These are phyloP conservation scores for Kodamaea laetipori DNA, from an alignment of 805 yeast genomes.

Conservation along the genomic window DNA sequence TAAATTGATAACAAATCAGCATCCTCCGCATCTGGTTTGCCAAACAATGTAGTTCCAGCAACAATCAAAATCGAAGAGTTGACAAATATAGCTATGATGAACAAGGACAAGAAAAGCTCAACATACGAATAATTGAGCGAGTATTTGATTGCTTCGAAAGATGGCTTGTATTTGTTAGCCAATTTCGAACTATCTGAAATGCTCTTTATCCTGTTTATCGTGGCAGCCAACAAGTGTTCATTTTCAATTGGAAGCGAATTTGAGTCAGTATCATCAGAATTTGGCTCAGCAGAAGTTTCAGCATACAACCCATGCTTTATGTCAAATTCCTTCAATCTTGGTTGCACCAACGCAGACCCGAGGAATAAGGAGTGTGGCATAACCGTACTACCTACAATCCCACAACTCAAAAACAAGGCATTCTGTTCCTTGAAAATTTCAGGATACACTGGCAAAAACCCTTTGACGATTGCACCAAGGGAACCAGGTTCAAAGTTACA, in stretches of 20 bases:
- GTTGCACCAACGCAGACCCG: constrained; percentile 47
- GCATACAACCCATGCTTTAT: constrained; percentile 30
- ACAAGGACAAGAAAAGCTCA: constrained; percentile 43
- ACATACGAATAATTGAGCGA: constrained; percentile 43
- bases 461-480: constrained; percentile 54
- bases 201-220: constrained; percentile 22
- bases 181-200: constrained; percentile 35
- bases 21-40: constrained; percentile 47
- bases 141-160: constrained; percentile 43
- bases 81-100: constrained; percentile 46
- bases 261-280: constrained; percentile 8
- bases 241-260: constrained; percentile 1
- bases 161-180: constrained; percentile 39
- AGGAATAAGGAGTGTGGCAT: constrained; percentile 50
- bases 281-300: constrained; percentile 12
- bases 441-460: constrained; percentile 61
- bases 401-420: constrained; percentile 47
- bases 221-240: constrained; percentile 18
- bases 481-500: constrained; percentile 54
- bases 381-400: constrained; percentile 49
- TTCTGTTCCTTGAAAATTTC: constrained; percentile 35
- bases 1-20: constrained; percentile 49
- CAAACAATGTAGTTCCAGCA: constrained; percentile 43
- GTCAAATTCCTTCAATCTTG: constrained; percentile 46
- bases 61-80: constrained; percentile 49